Evolutionary conservation across 106 monocot genomes (phyloP).

Genomic region (Triglochin maritima): DNA sequence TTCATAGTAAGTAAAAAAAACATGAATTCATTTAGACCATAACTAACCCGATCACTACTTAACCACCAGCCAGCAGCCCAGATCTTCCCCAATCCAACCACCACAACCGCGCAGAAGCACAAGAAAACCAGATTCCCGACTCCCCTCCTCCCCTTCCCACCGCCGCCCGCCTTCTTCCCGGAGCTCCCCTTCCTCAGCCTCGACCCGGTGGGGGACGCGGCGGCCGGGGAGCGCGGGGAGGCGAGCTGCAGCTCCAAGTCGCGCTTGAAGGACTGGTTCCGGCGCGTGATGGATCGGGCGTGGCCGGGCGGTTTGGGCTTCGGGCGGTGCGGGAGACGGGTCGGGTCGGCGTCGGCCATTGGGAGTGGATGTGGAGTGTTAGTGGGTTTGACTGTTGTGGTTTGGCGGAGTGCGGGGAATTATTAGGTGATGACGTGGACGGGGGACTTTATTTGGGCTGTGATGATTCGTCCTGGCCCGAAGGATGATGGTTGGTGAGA

Average conservation of each 20-base stretch:
- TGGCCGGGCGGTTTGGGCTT: too few species aligned
- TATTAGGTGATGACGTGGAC: too few species aligned
- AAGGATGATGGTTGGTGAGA: too few species aligned
- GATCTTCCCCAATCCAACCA: conserved; percentile 57
- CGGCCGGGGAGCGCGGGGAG: conserved; percentile 4
- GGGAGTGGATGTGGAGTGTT: background rate
- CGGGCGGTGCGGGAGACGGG: background rate
- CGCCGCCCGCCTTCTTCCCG: conserved; percentile 11
- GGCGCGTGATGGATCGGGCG: conserved; percentile 13
- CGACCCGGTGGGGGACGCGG: background rate
- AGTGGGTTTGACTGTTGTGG: too few species aligned
- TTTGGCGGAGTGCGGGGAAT: too few species aligned
- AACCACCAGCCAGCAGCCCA: conserved; percentile 35
- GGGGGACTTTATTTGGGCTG: too few species aligned
- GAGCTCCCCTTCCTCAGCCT: conserved; percentile 22
- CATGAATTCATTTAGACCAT: too few species aligned
- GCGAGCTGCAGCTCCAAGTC: conserved; percentile 17
- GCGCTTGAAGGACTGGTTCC: conserved; percentile 19
- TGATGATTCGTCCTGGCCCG: too few species aligned
- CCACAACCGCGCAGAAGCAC: conserved; percentile 48
- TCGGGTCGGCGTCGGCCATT: background rate
- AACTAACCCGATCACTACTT: conserved; percentile 23
- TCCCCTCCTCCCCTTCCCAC: conserved; percentile 23
- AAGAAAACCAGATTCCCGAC: conserved; percentile 57
- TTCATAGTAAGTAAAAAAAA: too few species aligned